Percentiles rank a stretch among this genome's conserved stretches.
phyloP scores from a whole-genome alignment of 2,329 filamentous ascomycete genomes.

The Hypoxylon sp. region DNA sequence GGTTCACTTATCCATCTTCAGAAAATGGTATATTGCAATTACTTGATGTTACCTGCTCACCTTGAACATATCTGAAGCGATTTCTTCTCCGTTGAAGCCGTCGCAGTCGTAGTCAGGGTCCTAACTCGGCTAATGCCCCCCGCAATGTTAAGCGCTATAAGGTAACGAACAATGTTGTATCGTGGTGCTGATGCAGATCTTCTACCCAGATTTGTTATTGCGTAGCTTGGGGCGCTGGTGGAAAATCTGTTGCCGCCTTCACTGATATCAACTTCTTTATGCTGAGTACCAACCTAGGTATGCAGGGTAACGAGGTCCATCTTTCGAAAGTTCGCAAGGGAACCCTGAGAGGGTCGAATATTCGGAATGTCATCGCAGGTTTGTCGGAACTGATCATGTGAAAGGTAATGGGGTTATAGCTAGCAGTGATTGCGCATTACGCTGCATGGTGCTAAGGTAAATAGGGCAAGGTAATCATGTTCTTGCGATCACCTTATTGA shows the following conservation, averaged over 20 bases:
- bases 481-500: conserved; percentile 32
- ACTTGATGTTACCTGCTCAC: conserved; percentile 10
- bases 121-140: conserved; percentile 26
- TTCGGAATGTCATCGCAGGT: conserved; percentile 3
- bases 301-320: conserved; percentile 21
- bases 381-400: conserved; percentile 25
- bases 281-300: conserved; percentile 2
- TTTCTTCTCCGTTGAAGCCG: conserved; percentile 21
- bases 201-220: conserved; percentile 28
- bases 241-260: conserved; percentile 22
- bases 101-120: conserved; percentile 21
- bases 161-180: conserved; percentile 25
- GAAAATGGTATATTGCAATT: not conserved
- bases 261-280: conserved; percentile 24
- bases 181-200: conserved; percentile 39
- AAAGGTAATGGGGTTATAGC: conserved; percentile 12
- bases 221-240: conserved; percentile 17
- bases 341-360: conserved; percentile 15
- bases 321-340: conserved; percentile 19
- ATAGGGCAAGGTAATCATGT: conserved; percentile 17
- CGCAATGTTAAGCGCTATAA: conserved; percentile 32
- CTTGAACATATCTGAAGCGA: conserved; percentile 4
- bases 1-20: conserved; percentile 1
- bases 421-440: conserved; percentile 28
- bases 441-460: conserved; percentile 38